Conservation (phyloP, 129 eudicot genomes). For the Logfia minima region DNA sequence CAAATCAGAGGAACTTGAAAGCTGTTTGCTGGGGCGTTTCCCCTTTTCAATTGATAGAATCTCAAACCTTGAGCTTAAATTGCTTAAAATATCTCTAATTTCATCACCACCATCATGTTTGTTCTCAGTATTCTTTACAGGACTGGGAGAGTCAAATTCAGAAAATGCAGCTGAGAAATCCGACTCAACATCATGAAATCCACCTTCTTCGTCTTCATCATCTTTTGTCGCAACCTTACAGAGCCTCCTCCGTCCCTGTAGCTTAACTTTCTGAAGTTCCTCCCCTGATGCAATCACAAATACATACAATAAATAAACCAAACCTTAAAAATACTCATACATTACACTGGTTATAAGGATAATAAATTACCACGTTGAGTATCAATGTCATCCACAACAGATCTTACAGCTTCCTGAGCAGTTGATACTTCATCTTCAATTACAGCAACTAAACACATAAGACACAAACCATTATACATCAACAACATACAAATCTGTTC, state of each 20-base stretch:
- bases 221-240: constrained; percentile 56
- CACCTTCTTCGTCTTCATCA: constrained; percentile 30
- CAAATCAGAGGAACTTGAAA: constrained; percentile 32
- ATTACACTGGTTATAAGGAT: neutral
- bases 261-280: constrained; percentile 51
- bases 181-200: constrained; percentile 6
- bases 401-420: constrained; percentile 13
- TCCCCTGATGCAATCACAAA: constrained; percentile 33
- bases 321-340: constrained; percentile 4
- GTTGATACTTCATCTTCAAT: constrained; percentile 22
- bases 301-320: neutral
- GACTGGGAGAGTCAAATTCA: constrained; percentile 69
- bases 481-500: neutral
- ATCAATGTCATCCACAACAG: constrained; percentile 28
- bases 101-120: constrained; percentile 53
- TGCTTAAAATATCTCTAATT: constrained; percentile 75
- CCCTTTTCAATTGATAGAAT: constrained; percentile 74
- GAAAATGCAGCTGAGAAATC: constrained; percentile 36
- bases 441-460: constrained; percentile 13
- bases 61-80: constrained; percentile 69
- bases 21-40: constrained; percentile 35
- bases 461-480: neutral
- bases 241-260: constrained; percentile 84
- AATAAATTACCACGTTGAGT: constrained; percentile 33
- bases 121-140: constrained; percentile 32